phyloP scores from a whole-genome alignment of 192 early-diverging fungal genomes.

The Linnemannia exigua region DNA sequence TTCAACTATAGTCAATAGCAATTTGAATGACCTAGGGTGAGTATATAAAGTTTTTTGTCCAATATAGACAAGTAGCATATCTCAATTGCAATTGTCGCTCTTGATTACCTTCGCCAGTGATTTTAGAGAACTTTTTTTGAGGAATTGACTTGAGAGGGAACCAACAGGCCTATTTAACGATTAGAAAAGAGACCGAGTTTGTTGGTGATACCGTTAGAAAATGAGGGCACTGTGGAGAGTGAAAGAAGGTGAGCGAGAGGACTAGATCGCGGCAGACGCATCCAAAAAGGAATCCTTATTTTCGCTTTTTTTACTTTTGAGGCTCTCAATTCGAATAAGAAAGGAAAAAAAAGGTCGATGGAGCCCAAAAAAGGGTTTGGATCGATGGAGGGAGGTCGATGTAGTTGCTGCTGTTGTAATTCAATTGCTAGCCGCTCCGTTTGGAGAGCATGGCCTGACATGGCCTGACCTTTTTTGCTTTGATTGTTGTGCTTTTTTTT shows the following conservation, averaged over 20 bases:
- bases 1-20: conserved; percentile 29
- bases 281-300: not conserved
- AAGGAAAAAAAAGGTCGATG: conserved; percentile 5
- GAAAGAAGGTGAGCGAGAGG: not conserved
- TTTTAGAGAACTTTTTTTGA: conserved; percentile 39
- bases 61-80: not conserved
- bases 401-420: not conserved
- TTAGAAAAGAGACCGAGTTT: not conserved
- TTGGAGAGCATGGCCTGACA: conserved; percentile 4
- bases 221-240: conserved; percentile 3
- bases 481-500: not conserved
- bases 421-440: not conserved
- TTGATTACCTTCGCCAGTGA: conserved; percentile 49
- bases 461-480: conserved; percentile 5
- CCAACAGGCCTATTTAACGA: conserved; percentile 31
- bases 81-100: not conserved
- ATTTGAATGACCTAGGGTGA: not conserved
- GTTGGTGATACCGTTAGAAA: not conserved
- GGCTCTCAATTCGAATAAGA: not conserved
- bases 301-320: not conserved
- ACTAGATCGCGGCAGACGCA: not conserved
- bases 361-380: conserved; percentile 7
- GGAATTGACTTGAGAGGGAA: conserved; percentile 40
- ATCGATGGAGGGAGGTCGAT: not conserved
- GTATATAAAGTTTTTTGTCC: not conserved